These are phyloP conservation scores for Heritiera littoralis DNA, from an alignment of 345 rosid species.

Conservation along the genomic window DNA sequence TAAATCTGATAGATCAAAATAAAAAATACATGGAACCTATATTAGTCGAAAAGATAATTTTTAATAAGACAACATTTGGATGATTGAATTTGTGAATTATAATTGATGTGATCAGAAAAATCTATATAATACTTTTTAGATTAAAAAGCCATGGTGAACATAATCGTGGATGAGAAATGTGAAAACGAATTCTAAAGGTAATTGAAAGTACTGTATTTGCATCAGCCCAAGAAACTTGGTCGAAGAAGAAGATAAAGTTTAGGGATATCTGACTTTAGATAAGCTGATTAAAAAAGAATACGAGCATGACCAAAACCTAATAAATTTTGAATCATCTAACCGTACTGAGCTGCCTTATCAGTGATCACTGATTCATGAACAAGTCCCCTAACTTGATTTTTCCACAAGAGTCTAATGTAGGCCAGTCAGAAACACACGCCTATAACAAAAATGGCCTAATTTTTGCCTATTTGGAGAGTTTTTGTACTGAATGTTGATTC, in stretches of 20 bases:
- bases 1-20: too few species aligned
- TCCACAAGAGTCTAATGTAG: not conserved
- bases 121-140: too few species aligned
- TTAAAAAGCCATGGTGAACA: too few species aligned
- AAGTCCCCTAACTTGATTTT: not conserved
- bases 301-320: not conserved
- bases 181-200: too few species aligned
- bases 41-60: too few species aligned
- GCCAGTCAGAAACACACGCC: not conserved
- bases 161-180: too few species aligned
- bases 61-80: too few species aligned
- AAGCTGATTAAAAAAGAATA: not conserved
- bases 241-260: not conserved
- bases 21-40: too few species aligned
- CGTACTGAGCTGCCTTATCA: not conserved
- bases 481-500: not conserved
- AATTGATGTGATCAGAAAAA: too few species aligned
- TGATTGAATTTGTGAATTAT: too few species aligned
- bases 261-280: not conserved
- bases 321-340: not conserved
- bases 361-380: not conserved
- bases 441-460: not conserved
- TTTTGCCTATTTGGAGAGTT: not conserved
- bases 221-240: not conserved
- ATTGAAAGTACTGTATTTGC: too few species aligned